Percentiles rank a stretch among this genome's conserved stretches.
Evolutionary conservation across 176 grass and related monocot genomes (phyloP).

Genomic region (sorghum (Sorghum bicolor)): Sorghum_bicolor_NCBIv3 NC_012879.2:3466001-3466500

Average conservation of each 20-base stretch:
- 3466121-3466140: neutral
- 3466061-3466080: neutral
- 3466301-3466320: neutral
- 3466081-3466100: neutral
- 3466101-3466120: neutral
- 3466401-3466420: neutral
- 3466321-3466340: neutral
- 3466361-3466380: neutral
- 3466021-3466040: slow-evolving; percentile 16
- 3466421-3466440: neutral
- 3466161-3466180: neutral
- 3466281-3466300: neutral
- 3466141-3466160: neutral
- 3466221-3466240: neutral
- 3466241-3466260: neutral
- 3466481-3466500: neutral
- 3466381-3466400: neutral
- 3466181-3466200: neutral
- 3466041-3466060: slow-evolving; percentile 22
- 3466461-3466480: neutral
- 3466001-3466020: slow-evolving; percentile 66
- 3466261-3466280: neutral
- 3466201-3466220: neutral
- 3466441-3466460: neutral
- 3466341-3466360: neutral